These are phyloP conservation scores for Pyrenochaeta sp. DNA, from an alignment of 2,329 filamentous ascomycete genomes.

Conservation along the genomic window DNA sequence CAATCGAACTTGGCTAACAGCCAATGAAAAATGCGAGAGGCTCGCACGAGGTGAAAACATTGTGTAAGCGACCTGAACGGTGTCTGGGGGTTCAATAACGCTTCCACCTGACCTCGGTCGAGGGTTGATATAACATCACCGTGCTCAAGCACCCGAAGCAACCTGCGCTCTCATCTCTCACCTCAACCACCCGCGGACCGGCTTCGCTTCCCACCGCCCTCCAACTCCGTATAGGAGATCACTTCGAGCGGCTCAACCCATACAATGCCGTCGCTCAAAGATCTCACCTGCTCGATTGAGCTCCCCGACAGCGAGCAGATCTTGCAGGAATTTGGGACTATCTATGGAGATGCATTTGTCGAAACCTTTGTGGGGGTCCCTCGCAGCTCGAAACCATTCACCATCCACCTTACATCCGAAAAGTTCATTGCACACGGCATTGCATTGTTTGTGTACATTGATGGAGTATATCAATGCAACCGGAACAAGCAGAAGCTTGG, in stretches of 20 bases:
- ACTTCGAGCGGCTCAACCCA: not conserved
- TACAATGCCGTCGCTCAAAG: slow-evolving; percentile 62
- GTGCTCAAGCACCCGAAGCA: too few relatives aligned
- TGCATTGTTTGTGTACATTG: slow-evolving; percentile 64
- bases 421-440: slow-evolving; percentile 62
- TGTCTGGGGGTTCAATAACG: too few relatives aligned
- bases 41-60: too few relatives aligned
- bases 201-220: too few relatives aligned
- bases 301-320: slow-evolving; percentile 49
- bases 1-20: too few relatives aligned
- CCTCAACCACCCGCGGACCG: too few relatives aligned
- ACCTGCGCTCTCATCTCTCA: too few relatives aligned
- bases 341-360: slow-evolving; percentile 61
- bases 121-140: too few relatives aligned
- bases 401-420: slow-evolving; percentile 56
- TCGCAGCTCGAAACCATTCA: slow-evolving; percentile 54
- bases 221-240: not conserved
- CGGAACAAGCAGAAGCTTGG: slow-evolving; percentile 58
- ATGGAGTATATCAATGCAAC: slow-evolving; percentile 65
- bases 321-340: slow-evolving; percentile 59
- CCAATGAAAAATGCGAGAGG: too few relatives aligned
- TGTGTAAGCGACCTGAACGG: too few relatives aligned
- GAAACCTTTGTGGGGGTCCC: slow-evolving; percentile 62
- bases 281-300: slow-evolving; percentile 61
- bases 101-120: too few relatives aligned